A percentile compares a stretch with the other conserved stretches of the same genome.
Evolutionary conservation across 805 yeast genomes (phyloP).

Genomic region (Teunomyces cretensis): DNA sequence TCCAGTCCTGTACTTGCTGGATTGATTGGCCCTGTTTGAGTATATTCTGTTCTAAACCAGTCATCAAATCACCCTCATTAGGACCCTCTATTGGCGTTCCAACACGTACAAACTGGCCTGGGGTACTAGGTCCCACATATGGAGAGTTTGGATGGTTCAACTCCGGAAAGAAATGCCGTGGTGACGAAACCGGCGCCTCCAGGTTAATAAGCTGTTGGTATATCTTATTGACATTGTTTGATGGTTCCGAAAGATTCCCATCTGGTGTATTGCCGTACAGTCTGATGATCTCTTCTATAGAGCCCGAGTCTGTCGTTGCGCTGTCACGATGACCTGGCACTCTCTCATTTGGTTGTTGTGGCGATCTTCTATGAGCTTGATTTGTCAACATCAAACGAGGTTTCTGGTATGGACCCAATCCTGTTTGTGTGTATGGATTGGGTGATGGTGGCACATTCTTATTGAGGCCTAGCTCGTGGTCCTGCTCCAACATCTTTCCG

Average conservation of each 20-base stretch:
- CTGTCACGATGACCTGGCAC: constrained; percentile 3
- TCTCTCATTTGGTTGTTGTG: constrained; percentile 8
- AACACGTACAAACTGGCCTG: constrained; percentile 8
- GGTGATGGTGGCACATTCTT: constrained; percentile 4
- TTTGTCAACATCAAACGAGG: constrained; percentile 44
- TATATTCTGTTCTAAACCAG: constrained; percentile 48
- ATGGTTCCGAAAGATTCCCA: constrained; percentile 6
- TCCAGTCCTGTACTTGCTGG: constrained; percentile 59
- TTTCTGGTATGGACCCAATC: constrained; percentile 22
- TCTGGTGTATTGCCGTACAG: constrained; percentile 19
- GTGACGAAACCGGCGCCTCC: constrained; percentile 27
- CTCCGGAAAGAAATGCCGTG: constrained; percentile 35
- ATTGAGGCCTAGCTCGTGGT: constrained; percentile 9
- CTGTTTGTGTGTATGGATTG: constrained; percentile 9
- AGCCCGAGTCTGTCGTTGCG: constrained; percentile 5
- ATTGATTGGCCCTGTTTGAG: constrained; percentile 51
- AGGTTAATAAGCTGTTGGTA: constrained; percentile 32
- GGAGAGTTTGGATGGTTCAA: constrained; percentile 15
- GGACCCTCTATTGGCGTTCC: constrained; percentile 8
- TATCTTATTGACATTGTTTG: constrained; percentile 23
- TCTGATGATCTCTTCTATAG: constrained; percentile 31
- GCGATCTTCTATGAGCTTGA: constrained; percentile 29
- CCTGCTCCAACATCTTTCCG: constrained; percentile 45
- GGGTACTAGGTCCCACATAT: constrained; percentile 7
- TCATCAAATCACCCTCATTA: constrained; percentile 17